Percentiles rank a stretch among this genome's conserved stretches.
phyloP scores from a whole-genome alignment of 2,329 filamentous ascomycete species.

The Dactylonectria estremocensis region DNA sequence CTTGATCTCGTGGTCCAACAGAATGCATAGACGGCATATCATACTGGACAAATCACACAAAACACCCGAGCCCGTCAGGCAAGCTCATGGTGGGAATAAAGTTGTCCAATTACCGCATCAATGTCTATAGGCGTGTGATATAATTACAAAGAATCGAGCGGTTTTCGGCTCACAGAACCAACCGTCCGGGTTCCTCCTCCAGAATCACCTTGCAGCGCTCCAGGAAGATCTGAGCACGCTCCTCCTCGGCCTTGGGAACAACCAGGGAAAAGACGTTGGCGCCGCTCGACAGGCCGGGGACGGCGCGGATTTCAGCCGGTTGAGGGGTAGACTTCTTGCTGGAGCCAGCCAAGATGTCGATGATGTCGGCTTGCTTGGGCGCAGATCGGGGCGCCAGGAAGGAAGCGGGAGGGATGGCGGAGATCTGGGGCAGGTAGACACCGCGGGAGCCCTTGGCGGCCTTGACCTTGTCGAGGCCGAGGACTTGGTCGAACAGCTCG shows the following conservation, averaged over 20 bases:
- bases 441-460: constrained; percentile 70
- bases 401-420: constrained; percentile 65
- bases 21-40: too few species aligned
- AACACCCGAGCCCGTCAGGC: not conserved
- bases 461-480: constrained; percentile 74
- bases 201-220: constrained; percentile 88
- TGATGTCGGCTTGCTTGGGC: constrained; percentile 74
- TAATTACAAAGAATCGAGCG: constrained; percentile 50
- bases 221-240: constrained; percentile 85
- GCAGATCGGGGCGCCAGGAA: constrained; percentile 53
- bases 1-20: too few species aligned
- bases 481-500: constrained; percentile 90
- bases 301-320: constrained; percentile 50
- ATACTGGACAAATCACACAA: not conserved
- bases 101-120: constrained; percentile 34
- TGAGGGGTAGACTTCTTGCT: constrained; percentile 48
- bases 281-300: constrained; percentile 67
- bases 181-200: constrained; percentile 82
- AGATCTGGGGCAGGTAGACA: constrained; percentile 81
- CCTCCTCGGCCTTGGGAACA: constrained; percentile 85
- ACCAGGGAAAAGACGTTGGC: constrained; percentile 86
- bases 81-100: constrained; percentile 14
- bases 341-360: constrained; percentile 80
- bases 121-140: constrained; percentile 49
- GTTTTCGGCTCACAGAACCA: constrained; percentile 70